Base-by-base conservation (phyloP, 495 filamentous ascomycete genomes). In the Aspergillus campestris region DNA sequence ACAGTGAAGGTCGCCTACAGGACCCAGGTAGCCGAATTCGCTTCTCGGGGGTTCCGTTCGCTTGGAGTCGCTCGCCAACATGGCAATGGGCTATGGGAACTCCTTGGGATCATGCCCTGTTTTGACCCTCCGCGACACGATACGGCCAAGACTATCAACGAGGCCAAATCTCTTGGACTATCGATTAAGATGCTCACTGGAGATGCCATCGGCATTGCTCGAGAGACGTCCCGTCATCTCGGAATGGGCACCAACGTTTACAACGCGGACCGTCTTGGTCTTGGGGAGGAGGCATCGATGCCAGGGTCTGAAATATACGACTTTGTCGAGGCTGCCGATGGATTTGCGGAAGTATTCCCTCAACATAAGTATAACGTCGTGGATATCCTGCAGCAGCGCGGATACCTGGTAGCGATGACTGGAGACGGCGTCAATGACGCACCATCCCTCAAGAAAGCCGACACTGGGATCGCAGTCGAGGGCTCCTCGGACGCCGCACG, bases 361-460 rank as follows among this genome's bases (percentile, higher is more conserved):
- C 84, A 96, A 64, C 90, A 96, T 76, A 96, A 96, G 71, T 94
- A 92, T 71, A 89, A 89, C 51, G 90, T 95, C 59, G 89, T 96
- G 59, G 88, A 95, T 64, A 94, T 94, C 58, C 77, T 96, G 15
- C 90, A 96, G 69, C 83, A 90, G 68, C 87, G 90, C 75, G 90
- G 90, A 52, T 87, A 94, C 69, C 77, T 95, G 43, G 89, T 94
- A 67, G 90, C 90, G 61, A 96, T 96, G 90, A 96, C 90, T 66
- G 90, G 90, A 74, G 90, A 96, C 58, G 90, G 90, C 78, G 90
- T 96, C 65, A 96, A 96, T 66, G 90, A 96, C 70, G 90, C 90
- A 46, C 87, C 90, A 38, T 95, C 89, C 29, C 74, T 96, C 48
- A 96, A 96, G 74, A 94, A 94, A 75, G 89, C 90, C 30, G 89